These are phyloP conservation scores for Lachancea nothofagi DNA, from an alignment of 805 yeast species.

Conservation along the genomic window DNA sequence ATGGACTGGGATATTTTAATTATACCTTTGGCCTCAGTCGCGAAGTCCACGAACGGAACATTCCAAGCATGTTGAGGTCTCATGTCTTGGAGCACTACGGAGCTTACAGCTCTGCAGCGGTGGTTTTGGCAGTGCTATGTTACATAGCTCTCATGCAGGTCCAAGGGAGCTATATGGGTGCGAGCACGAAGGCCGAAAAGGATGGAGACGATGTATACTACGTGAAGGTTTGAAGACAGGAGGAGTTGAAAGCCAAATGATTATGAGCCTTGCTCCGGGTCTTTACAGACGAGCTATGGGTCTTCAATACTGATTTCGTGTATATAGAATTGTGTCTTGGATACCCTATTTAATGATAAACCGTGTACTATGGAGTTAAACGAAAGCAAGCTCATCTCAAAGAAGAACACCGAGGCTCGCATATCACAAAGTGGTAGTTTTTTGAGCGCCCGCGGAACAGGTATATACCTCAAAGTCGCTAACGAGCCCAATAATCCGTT, in stretches of 20 bases:
- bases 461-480: neutral
- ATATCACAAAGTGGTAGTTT: too few species aligned
- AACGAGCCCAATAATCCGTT: neutral
- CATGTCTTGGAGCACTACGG: constrained; percentile 24
- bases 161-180: constrained; percentile 3
- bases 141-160: constrained; percentile 7
- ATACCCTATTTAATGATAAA: neutral
- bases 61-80: constrained; percentile 17
- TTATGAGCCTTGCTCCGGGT: neutral
- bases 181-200: constrained; percentile 10
- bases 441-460: too few species aligned
- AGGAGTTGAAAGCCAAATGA: too few species aligned
- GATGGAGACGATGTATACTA: constrained; percentile 21
- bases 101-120: constrained; percentile 18
- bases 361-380: neutral
- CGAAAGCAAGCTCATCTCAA: too few species aligned
- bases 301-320: neutral
- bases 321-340: neutral
- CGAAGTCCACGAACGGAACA: constrained; percentile 22
- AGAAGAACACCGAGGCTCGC: too few species aligned
- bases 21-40: constrained; percentile 22
- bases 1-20: constrained; percentile 34
- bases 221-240: constrained; percentile 13
- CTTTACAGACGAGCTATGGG: constrained; percentile 1
- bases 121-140: constrained; percentile 18